Base-by-base conservation (phyloP, 768 basidiomycete species). In the Leucosporidium yakuticum region DNA sequence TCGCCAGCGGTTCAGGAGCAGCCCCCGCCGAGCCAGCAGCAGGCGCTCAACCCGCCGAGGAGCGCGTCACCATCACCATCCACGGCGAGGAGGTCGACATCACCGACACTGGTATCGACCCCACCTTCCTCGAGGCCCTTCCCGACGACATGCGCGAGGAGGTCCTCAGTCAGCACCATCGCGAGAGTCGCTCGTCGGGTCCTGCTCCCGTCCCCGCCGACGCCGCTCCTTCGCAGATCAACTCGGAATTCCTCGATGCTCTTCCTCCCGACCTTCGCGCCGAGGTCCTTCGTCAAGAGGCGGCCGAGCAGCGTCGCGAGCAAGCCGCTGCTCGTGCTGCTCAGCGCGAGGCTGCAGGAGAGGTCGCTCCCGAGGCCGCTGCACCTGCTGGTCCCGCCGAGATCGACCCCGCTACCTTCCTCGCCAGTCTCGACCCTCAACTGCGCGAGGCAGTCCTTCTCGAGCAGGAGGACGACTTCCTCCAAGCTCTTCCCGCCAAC, bases 131-230 rank as follows among this genome's bases (percentile, higher is more conserved):
- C 65, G 93, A 97, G 80, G 96, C 96, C 31, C 81, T 99, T 14
- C 96, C 96, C 0, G 96, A 99, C 76, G 95, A 98, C 73, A 98
- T 99, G 88, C 86, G 96, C 60, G 95, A 96, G 77, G 96, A 99
- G 77, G 92, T 99, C 47, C 83, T 99, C 62, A 93, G 94, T 75
- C 96, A 99, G 76, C 95, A 99, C 76, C 87, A 97, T 73, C 87
- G 93, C 14, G 96, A 98, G 74, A 90, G 88, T 68, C 87, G 88
- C 50, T 86, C 89, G 17, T 86, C 91, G 6, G 83, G 31, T 55
- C 69, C 67, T 0, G 56, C 64, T 12, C 65, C 73, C 23, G 36
- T 88, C 85, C 36, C 82, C 32, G 39, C 39, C 39, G 39, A 44
- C 14, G 50, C 88, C 85, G 44, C 82, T 85, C 23, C 91, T 73